Percentiles rank a stretch among this genome's conserved stretches.
These are phyloP conservation scores for Fusarium pseudograminearum DNA, from an alignment of 2,329 filamentous ascomycete genomes.

Conservation along the genomic window DNA sequence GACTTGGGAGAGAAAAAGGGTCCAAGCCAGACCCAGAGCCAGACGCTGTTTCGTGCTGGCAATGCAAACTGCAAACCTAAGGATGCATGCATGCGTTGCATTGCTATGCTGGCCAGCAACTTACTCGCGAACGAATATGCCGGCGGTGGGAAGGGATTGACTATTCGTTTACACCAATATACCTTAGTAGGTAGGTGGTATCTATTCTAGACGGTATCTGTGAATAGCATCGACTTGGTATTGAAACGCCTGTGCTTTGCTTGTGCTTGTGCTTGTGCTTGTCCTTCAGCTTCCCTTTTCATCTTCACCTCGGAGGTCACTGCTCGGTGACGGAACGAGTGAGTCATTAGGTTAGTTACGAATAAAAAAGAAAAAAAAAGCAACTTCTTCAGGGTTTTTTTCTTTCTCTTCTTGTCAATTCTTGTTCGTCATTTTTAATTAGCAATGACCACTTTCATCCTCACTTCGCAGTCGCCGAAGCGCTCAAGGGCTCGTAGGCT, in stretches of 20 bases:
- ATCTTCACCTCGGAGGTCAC: constrained; percentile 3
- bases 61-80: not conserved
- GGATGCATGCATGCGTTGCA: not conserved
- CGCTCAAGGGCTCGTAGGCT: constrained; percentile 42
- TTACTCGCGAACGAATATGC: constrained; percentile 9
- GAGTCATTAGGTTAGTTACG: constrained; percentile 21
- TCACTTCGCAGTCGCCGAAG: constrained; percentile 46
- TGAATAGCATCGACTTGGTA: constrained; percentile 18
- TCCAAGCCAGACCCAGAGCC: constrained; percentile 15
- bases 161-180: not conserved
- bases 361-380: not conserved
- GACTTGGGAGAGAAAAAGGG: not conserved
- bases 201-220: not conserved
- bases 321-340: constrained; percentile 15
- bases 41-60: constrained; percentile 16
- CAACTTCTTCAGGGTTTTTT: constrained; percentile 21
- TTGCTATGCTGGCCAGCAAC: not conserved
- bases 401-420: not conserved
- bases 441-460: constrained; percentile 25
- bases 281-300: not conserved
- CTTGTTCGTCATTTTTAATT: not conserved
- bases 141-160: constrained; percentile 11
- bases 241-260: constrained; percentile 3
- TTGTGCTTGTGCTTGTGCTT: not conserved
- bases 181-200: no score